Base-by-base conservation (phyloP, 768 basidiomycete species). In the Boletales sp. region DNA sequence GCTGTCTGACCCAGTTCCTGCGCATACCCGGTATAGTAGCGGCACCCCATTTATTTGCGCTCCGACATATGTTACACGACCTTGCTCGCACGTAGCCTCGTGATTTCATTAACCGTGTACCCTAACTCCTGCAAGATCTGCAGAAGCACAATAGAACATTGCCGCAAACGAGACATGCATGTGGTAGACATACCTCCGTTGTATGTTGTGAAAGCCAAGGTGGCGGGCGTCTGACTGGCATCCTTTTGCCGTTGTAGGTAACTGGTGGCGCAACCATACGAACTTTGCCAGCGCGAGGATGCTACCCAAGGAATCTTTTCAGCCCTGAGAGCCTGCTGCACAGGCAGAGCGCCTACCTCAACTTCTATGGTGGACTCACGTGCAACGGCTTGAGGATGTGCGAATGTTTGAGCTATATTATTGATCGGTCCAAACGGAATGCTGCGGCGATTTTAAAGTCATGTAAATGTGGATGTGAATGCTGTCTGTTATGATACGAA, bases 351-450 rank as follows among this genome's bases (percentile, higher is more conserved):
- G 61, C 80, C 67, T 64, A 90, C 90, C 56, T 92, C 81, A 44
- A 95, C 79, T 58, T 93, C 90, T 25, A 87, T 79, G 0, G 82
- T 82, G 36, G 88, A 79, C 45, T 77, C 72, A 43, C 94, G 78
- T 28, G 93, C 92, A 36, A 84, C 61, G 2, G 90, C 90, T 72
- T 84, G 83, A 8, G 92, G 91, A 68, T 96, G 94, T 32, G 82
- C 80, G 61, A 96, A 97, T 4, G 94, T 93, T 67, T 93, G 83
- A 51, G 77, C 63, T 52, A 97, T 90, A 57, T 90, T 86, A 65
- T 96, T 96, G 72, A 97, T 95, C 15, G 94, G 94, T 30, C 88
- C 90, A 67, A 87, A 86, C 8, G 90, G 90, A 21, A 92, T 82
- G 11, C 87, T 90, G 25, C 25, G 41, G 32, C 17, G 21, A 38